phyloP scores from a whole-genome alignment of 2,329 filamentous ascomycete genomes.

The Verticillium zaregamsianum region DNA sequence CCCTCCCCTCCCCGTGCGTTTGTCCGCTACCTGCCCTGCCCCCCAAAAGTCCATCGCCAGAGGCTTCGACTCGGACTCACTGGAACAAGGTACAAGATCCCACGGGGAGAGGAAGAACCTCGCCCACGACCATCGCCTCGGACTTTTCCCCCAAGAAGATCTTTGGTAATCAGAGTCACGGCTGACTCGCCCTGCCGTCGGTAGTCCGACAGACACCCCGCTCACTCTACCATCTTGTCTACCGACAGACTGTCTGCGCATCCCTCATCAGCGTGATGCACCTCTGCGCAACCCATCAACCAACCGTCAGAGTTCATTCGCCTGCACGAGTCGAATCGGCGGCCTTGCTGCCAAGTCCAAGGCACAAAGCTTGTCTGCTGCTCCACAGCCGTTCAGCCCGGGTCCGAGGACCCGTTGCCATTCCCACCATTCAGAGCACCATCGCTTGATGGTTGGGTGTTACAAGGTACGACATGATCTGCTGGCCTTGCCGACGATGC shows the following conservation, averaged over 20 bases:
- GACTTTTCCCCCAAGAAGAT: not conserved
- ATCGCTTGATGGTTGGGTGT: not conserved
- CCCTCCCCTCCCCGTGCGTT: not conserved
- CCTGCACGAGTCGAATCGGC: not conserved
- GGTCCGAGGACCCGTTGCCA: not conserved
- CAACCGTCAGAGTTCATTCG: not conserved
- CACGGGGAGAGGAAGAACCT: too few species aligned
- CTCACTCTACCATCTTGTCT: not conserved
- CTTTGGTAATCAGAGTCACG: not conserved
- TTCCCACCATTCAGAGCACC: not conserved
- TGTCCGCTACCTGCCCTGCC: not conserved
- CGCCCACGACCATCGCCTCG: not conserved
- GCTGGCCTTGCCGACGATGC: not conserved
- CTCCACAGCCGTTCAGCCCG: not conserved
- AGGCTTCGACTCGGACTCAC: not conserved
- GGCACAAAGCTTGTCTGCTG: not conserved
- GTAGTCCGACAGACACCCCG: too few species aligned
- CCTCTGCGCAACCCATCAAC: not conserved
- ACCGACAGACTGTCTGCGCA: not conserved
- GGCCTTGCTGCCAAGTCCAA: not conserved
- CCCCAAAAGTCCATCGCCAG: not conserved
- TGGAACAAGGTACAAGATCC: not conserved
- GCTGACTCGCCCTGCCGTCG: not conserved
- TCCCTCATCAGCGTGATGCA: not conserved
- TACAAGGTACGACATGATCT: not conserved